Base-by-base conservation (phyloP, 257 asterid genomes). In the Echium plantagineum region DNA sequence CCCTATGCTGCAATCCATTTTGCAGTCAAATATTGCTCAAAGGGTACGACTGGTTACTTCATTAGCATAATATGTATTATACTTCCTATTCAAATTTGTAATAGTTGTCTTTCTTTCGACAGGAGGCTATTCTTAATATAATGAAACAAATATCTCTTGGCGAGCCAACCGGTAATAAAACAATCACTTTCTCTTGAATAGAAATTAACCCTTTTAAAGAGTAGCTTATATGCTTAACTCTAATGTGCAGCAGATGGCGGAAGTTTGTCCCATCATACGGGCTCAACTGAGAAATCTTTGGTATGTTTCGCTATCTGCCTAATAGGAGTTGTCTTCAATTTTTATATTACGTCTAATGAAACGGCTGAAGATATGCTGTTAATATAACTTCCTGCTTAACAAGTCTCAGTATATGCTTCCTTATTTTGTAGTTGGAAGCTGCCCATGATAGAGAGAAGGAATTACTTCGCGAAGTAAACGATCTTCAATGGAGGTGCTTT, bases 361-460 rank as follows among this genome's bases (percentile, higher is more conserved):
- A 54, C 18, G 61, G 18, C 54, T 52, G 13, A 15, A 48, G 48
- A 46, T 3, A 24, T 3, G n/a, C 26, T 24, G 26, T 1, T 3
- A 24, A 24, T 24, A 24, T 35, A 35, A 35, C 47, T 35, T 35
- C 47, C 47, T 35, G 10, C 47, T 35, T 7, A 1, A 35, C 47
- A 35, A 35, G 15, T 3, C 69, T 52, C 26, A 30, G 48, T 28
- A 38, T 22, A 17, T 35, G 15, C 67, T 60, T 42, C 18, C 57
- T 66, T 54, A n/a, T 32, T 64, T 28, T 47, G 70, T 60, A 90
- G 97, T 62, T 90, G 62, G 97, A 90, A 72, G 80, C 81, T 38
- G 89, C 95, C 62, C 87, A 83, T 52, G 96, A 87, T 21, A 71
- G 84, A 72, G 97, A 90, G 59, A 87, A 83, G 71, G 94, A 87